These are phyloP conservation scores for Cladobotryum mycophilum DNA, from an alignment of 2,329 filamentous ascomycete genomes.

Conservation along the genomic window DNA sequence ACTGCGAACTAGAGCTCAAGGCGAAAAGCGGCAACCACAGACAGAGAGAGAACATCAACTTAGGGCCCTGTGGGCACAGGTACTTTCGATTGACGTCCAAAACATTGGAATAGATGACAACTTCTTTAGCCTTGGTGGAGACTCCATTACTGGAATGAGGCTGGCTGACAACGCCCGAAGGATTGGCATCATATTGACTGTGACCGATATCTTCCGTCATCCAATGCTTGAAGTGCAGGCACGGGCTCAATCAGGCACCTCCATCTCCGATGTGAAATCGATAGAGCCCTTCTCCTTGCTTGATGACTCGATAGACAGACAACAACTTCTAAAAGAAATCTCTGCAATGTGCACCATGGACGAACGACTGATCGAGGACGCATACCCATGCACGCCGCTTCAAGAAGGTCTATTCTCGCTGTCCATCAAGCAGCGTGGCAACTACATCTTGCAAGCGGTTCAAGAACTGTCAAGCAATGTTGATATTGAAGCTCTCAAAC, in stretches of 20 bases:
- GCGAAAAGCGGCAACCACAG: not conserved
- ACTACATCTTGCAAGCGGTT: slow-evolving; percentile 17
- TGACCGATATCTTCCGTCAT: slow-evolving; percentile 9
- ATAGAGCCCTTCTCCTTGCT: not conserved
- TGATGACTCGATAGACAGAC: not conserved
- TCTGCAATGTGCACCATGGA: not conserved
- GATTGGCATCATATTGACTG: slow-evolving; percentile 1
- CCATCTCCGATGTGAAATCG: too few species aligned
- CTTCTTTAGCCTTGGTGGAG: slow-evolving; percentile 44
- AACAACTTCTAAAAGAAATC: not conserved
- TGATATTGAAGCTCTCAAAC: not conserved
- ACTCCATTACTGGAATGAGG: slow-evolving; percentile 43
- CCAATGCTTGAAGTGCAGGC: too few species aligned
- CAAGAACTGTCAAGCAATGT: slow-evolving; percentile 9
- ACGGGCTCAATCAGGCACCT: too few species aligned
- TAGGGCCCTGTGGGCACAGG: not conserved
- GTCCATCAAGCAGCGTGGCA: slow-evolving; percentile 14
- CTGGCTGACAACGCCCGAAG: slow-evolving; percentile 21
- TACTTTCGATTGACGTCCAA: not conserved
- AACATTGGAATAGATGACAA: slow-evolving; percentile 35
- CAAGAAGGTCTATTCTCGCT: slow-evolving; percentile 31
- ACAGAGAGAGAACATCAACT: not conserved
- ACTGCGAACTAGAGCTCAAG: not conserved
- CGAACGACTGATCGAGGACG: slow-evolving; percentile 19
- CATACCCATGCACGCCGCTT: slow-evolving; percentile 29